These are phyloP conservation scores for Acanthochlamys bracteata DNA, from an alignment of 106 monocot genomes.

Conservation along the genomic window DNA sequence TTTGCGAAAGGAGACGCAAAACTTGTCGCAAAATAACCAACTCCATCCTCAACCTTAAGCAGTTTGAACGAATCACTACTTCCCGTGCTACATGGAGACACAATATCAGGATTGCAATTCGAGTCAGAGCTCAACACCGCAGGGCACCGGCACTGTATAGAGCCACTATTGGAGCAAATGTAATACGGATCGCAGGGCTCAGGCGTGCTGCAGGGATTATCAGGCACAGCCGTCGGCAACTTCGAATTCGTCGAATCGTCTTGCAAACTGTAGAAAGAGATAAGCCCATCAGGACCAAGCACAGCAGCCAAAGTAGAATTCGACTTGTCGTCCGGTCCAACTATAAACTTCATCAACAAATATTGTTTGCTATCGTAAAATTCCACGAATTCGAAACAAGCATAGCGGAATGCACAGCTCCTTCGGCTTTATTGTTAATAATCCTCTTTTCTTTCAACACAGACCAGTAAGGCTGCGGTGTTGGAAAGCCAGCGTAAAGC, in stretches of 20 bases:
- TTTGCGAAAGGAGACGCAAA: conserved; percentile 22
- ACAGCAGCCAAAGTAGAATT: conserved; percentile 25
- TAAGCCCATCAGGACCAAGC: conserved; percentile 28
- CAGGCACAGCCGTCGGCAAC: conserved; percentile 20
- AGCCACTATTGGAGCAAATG: conserved; percentile 24
- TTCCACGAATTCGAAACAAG: conserved; percentile 47
- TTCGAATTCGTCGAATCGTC: neutral
- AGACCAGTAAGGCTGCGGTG: conserved; percentile 70
- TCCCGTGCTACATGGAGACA: conserved; percentile 22
- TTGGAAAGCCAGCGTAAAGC: conserved; percentile 27
- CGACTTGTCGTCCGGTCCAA: neutral
- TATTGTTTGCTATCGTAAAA: conserved; percentile 31
- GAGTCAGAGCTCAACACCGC: conserved; percentile 14
- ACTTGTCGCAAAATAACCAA: conserved; percentile 57
- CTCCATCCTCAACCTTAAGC: conserved; percentile 34
- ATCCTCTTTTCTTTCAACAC: conserved; percentile 34
- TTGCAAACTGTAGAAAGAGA: conserved; percentile 33
- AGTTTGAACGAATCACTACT: conserved; percentile 12
- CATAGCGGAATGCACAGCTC: conserved; percentile 24
- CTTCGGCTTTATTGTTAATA: conserved; percentile 20
- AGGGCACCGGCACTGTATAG: conserved; percentile 44
- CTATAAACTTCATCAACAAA: conserved; percentile 29
- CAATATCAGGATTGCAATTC: conserved; percentile 29
- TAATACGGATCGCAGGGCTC: conserved; percentile 40
- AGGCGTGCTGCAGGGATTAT: conserved; percentile 33